phyloP scores from a whole-genome alignment of 495 filamentous ascomycete species.

The Elasticomyces elasticus region DNA sequence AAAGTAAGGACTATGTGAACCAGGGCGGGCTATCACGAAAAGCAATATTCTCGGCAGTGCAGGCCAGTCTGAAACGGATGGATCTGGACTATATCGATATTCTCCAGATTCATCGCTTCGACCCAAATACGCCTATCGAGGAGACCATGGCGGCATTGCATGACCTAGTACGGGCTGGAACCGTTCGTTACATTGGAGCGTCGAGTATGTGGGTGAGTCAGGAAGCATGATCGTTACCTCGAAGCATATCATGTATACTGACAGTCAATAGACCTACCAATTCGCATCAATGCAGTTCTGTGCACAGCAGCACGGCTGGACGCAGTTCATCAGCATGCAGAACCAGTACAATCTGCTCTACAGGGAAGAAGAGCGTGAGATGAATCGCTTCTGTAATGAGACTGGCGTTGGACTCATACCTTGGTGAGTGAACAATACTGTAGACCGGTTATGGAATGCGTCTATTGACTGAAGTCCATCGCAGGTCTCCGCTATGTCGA shows the following conservation, averaged over 20 bases:
- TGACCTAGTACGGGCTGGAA: conserved; percentile 31
- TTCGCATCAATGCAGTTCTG: conserved; percentile 30
- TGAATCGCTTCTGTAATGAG: conserved; percentile 32
- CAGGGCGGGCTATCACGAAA: conserved; percentile 27
- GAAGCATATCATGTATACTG: too few relatives aligned
- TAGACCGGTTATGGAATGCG: too few relatives aligned
- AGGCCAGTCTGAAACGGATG: conserved; percentile 56
- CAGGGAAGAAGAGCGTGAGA: conserved; percentile 34
- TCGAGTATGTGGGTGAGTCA: conserved; percentile 31
- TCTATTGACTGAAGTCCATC: too few relatives aligned
- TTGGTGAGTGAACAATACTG: too few relatives aligned
- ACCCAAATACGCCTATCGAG: conserved; percentile 45
- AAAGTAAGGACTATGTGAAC: conserved; percentile 40
- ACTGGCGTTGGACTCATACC: conserved; percentile 34
- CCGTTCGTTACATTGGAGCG: conserved; percentile 34
- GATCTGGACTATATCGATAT: conserved; percentile 62
- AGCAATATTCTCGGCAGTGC: conserved; percentile 57
- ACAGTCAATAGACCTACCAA: too few relatives aligned
- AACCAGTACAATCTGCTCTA: conserved; percentile 35
- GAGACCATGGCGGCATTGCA: conserved; percentile 58
- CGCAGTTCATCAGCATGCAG: conserved; percentile 35
- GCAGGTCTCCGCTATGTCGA: conserved; percentile 30
- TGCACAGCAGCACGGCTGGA: conserved; percentile 36
- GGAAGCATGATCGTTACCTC: too few relatives aligned
- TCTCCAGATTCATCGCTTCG: conserved; percentile 63